These are phyloP conservation scores for Nothophoma quercina DNA, from an alignment of 2,329 filamentous ascomycete genomes.

Conservation along the genomic window DNA sequence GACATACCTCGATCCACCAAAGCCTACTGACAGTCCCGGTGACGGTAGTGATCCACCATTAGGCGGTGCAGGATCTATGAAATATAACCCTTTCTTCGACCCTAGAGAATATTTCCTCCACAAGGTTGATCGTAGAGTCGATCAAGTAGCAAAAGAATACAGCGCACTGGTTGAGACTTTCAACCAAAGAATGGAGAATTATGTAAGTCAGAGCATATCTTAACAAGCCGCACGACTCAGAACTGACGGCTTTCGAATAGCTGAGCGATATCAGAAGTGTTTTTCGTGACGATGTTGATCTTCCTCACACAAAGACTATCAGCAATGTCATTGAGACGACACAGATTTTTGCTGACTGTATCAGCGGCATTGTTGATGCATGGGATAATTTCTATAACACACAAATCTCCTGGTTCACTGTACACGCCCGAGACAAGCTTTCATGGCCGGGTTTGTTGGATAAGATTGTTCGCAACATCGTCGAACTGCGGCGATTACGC, in stretches of 20 bases:
- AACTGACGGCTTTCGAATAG: neutral
- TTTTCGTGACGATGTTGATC: conserved; percentile 18
- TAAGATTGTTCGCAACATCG: conserved; percentile 19
- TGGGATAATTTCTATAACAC: conserved; percentile 22
- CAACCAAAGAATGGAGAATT: conserved; percentile 26
- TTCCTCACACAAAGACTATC: conserved; percentile 20
- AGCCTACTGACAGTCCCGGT: neutral
- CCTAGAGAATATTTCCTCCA: neutral
- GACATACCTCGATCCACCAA: conserved; percentile 19
- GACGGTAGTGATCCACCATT: neutral
- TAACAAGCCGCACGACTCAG: too few species aligned
- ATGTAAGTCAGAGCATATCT: conserved; percentile 17
- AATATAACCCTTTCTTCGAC: neutral
- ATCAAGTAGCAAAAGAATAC: conserved; percentile 15
- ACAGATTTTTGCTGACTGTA: conserved; percentile 23
- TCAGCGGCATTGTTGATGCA: conserved; percentile 19
- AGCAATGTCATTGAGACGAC: conserved; percentile 27
- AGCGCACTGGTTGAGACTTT: conserved; percentile 25
- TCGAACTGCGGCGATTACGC: too few species aligned
- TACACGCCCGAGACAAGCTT: conserved; percentile 16
- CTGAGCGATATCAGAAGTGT: neutral
- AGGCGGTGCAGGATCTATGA: neutral
- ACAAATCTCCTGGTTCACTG: conserved; percentile 20
- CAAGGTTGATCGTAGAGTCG: neutral
- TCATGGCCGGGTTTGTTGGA: conserved; percentile 18